Conservation (phyloP, 1,284 basidiomycete genomes). For the Uromyces viciae-fabae region DNA sequence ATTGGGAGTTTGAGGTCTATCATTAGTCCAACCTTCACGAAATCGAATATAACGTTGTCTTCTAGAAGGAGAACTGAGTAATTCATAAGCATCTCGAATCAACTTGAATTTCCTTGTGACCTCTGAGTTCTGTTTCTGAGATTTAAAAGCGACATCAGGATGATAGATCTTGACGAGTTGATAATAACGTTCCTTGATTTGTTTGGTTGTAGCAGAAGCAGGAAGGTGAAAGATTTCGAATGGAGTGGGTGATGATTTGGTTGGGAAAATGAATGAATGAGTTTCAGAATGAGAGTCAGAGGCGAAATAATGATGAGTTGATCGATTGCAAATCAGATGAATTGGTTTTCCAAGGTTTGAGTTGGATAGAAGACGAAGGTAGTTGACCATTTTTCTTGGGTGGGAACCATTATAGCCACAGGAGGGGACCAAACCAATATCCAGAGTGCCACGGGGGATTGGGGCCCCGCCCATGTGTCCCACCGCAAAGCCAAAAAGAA, state of each 20-base stretch:
- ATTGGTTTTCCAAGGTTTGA: too few species aligned
- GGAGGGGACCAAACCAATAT: too few species aligned
- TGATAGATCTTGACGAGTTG: constrained; percentile 51
- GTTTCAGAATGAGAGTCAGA: not conserved
- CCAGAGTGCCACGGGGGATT: too few species aligned
- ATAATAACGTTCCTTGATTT: constrained; percentile 53
- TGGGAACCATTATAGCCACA: too few species aligned
- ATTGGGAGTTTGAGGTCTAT: constrained; percentile 1
- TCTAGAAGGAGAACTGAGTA: constrained; percentile 47
- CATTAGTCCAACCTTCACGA: constrained; percentile 48
- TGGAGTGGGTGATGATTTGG: constrained; percentile 46
- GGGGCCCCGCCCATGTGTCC: too few species aligned
- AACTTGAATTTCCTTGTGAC: constrained; percentile 49
- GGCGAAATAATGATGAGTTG: not conserved
- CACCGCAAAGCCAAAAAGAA: too few species aligned
- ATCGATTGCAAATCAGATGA: not conserved
- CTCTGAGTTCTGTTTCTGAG: not conserved
- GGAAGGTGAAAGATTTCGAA: constrained; percentile 53
- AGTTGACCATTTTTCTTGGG: too few species aligned
- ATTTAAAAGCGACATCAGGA: constrained; percentile 47
- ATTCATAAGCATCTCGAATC: constrained; percentile 49
- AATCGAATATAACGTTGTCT: constrained; percentile 48
- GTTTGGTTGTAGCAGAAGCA: constrained; percentile 39
- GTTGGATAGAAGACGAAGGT: too few species aligned
- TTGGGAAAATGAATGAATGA: constrained; percentile 1